Base-by-base conservation (phyloP, 306 rosid genomes). In the Abrus pulchellus region DNA sequence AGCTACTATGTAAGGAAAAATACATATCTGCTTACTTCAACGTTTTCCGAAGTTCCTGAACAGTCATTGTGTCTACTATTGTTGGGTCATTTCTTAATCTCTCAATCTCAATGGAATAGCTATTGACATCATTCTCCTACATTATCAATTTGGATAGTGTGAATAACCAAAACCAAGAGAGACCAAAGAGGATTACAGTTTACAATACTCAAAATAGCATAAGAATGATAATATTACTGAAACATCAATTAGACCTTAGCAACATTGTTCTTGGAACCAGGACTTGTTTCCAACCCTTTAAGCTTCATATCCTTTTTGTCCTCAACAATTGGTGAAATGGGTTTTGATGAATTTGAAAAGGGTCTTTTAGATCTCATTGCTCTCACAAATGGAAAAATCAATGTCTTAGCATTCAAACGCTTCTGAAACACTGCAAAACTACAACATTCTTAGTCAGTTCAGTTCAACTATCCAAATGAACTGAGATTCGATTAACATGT, bases 31-130 rank as follows among this genome's bases (percentile, higher is more conserved):
- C 76, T 83, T 56, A 95, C 99, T 93, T 91, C 44, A 95, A 80
- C 7, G 85, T 87, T 72, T 81, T 88, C 75, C 90, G 76, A 64
- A 95, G 97, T 85, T 95, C 92, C 76, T 88, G 89, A 80, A 93
- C 88, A 4, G 96, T 95, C 99, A 95, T 89, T 50, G 72, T 75
- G 64, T 91, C 92, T 6, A 91, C 89, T 84, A 59, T 78, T 43
- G 87, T 44, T 0, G 89, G 92, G 80, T 95, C 90, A 50, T 87
- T 89, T 85, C 79, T 89, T 79, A 89, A 87, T 78, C 86, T 86
- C 62, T 89, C 91, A 74, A 89, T 75, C 82, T 91, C 96, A 83
- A 80, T 65, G 36, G 68, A 80, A 86, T 74, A 64, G 70, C 77
- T 80, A 68, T 82, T 82, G 64, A 66, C 63, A 72, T 72, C 83